These are phyloP conservation scores for Boletus vinaceobasis DNA, from an alignment of 768 basidiomycete genomes.

Conservation along the genomic window DNA sequence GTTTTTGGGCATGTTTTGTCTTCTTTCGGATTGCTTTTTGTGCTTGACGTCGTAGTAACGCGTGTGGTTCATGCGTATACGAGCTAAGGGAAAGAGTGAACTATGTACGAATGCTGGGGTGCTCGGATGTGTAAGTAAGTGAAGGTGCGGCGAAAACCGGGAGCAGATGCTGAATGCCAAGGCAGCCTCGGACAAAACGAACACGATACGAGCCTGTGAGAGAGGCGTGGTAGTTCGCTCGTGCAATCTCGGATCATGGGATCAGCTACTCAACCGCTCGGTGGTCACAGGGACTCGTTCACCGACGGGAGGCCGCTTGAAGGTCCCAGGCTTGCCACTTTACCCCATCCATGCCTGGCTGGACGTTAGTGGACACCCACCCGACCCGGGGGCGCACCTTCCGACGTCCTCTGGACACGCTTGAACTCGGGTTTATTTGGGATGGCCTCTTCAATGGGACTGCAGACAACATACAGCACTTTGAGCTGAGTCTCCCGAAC, in stretches of 20 bases:
- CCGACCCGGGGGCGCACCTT: constrained; percentile 12
- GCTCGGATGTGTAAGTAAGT: too few species aligned
- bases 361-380: constrained; percentile 10
- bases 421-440: constrained; percentile 42
- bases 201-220: too few species aligned
- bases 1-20: background rate
- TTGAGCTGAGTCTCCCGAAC: constrained; percentile 26
- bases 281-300: too few species aligned
- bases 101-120: too few species aligned
- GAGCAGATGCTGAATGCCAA: too few species aligned
- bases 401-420: constrained; percentile 38
- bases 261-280: too few species aligned
- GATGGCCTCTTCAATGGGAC: constrained; percentile 42
- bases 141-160: too few species aligned
- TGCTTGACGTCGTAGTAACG: constrained; percentile 1
- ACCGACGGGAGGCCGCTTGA: background rate
- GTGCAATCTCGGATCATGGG: too few species aligned
- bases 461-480: constrained; percentile 39
- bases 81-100: background rate
- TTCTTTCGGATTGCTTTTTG: background rate
- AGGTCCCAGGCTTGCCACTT: background rate
- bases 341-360: constrained; percentile 9
- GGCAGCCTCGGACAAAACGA: too few species aligned
- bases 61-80: background rate
- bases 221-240: too few species aligned